Base-by-base conservation (phyloP, 495 filamentous ascomycete genomes). In the Saxispiralis lemnorum region DNA sequence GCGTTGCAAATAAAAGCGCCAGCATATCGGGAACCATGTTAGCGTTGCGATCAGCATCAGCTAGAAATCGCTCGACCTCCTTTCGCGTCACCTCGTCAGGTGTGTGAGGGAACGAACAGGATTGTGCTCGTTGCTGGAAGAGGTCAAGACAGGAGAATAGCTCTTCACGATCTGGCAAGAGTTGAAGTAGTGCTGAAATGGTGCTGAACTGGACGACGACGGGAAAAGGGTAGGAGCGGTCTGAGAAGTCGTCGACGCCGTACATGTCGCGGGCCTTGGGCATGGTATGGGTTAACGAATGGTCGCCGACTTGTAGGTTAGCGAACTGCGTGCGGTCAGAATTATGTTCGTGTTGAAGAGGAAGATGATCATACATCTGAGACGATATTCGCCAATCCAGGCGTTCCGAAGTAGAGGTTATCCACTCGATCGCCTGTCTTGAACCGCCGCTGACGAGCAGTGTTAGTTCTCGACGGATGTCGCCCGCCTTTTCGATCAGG, bases 1-100 rank as follows among this genome's bases (percentile, higher is more conserved):
- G 55, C 9, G 63, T 56, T 1, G 64, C 59, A 45, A 69, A 69
- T n/a, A 69, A 52, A 28, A 69, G 46, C 12, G 65, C 66, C 13
- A 69, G 63, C 61, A 66, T 63, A 36, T 67, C 63, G 10, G 66
- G 66, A 43, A 58, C 53, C 32, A 53, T 47, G 21, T 56, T 43
- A 0, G 63, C 61, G 41, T 69, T 69, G 18, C 55, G 57, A 28
- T 61, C 49, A 1, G 53, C 40, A 45, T 66, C 61, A 0, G 48
- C 47, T 1, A 69, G 49, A 43, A 66, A 69, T 1, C 62, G 52
- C 36, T 62, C 56, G 21, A 69, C 56, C 40, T 67, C 65, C 28
- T 41, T 52, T 33, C 48, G 54, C 7, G 63, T 65, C 21, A 61
- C 52, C 35, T 67, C 57, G 7, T 63, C 58, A 6, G 65, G 65